Percentiles rank a stretch among this genome's conserved stretches.
Conservation (phyloP, 495 filamentous ascomycete genomes). For the Pyrenula massariospora region DNA sequence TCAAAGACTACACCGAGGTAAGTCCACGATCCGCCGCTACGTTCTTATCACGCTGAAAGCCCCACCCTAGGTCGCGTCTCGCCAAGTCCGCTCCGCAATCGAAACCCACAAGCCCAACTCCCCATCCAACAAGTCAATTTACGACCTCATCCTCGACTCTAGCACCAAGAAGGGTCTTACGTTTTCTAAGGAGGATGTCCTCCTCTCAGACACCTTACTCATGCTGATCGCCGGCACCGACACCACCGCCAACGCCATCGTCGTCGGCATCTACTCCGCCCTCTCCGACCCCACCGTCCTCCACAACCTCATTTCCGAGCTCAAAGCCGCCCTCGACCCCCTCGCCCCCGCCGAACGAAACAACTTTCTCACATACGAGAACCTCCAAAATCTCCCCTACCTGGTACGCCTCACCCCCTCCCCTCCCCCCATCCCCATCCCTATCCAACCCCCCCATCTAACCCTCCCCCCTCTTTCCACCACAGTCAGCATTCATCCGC, state of each 20-base stretch:
- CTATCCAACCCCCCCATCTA: not conserved
- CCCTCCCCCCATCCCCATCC: not conserved
- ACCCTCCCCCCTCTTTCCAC: too few species aligned
- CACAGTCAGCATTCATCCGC: too few species aligned
- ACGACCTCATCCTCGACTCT: not conserved
- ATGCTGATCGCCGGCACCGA: constrained; percentile 23
- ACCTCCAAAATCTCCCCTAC: not conserved
- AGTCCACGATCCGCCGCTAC: too few species aligned
- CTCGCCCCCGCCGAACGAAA: too few species aligned
- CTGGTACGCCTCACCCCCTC: not conserved
- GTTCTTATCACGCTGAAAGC: too few species aligned
- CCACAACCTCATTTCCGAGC: not conserved
- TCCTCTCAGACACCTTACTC: constrained; percentile 11
- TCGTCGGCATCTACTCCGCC: constrained; percentile 1
- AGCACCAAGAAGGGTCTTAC: not conserved
- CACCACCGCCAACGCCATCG: constrained; percentile 19
- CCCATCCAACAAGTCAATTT: not conserved
- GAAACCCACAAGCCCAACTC: not conserved
- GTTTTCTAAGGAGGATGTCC: not conserved
- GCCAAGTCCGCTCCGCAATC: not conserved
- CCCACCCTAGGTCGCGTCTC: too few species aligned
- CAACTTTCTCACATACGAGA: not conserved
- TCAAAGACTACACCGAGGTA: not conserved
- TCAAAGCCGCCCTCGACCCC: not conserved
- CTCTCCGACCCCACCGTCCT: not conserved